Evolutionary conservation across 108 stramenopile genomes (phyloP).

Genomic region (Fragilaria crotonensis): DNA sequence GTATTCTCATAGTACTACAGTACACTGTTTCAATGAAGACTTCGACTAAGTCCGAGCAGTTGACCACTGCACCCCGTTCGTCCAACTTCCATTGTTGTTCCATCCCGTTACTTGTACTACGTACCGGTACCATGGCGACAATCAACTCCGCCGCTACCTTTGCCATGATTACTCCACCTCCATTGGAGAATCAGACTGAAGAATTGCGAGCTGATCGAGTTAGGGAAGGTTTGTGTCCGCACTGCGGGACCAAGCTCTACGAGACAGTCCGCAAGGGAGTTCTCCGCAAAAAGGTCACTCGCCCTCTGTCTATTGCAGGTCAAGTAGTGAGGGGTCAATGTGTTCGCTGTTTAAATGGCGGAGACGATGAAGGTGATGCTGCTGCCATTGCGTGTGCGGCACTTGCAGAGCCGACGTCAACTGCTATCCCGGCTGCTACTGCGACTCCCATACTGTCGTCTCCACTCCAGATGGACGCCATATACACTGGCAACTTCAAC

Average conservation of each 20-base stretch:
- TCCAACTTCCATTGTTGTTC: no score
- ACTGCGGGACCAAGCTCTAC: constrained; percentile 34
- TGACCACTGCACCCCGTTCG: no score
- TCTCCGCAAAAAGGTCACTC: constrained; percentile 5
- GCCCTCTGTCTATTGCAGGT: constrained; percentile 35
- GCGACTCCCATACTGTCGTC: background rate
- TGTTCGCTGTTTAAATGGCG: constrained; percentile 15
- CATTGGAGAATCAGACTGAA: background rate
- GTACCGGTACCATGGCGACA: no score
- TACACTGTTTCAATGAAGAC: no score
- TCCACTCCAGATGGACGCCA: constrained; percentile 5
- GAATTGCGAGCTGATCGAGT: constrained; percentile 7
- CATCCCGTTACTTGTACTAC: no score
- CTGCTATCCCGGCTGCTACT: background rate
- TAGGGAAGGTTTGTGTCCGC: constrained; percentile 26
- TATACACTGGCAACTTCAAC: constrained; percentile 48
- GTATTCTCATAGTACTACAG: no score
- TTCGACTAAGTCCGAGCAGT: no score
- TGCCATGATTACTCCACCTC: background rate
- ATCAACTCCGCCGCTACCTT: background rate
- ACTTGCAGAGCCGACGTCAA: constrained; percentile 1
- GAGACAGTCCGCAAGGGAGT: constrained; percentile 8
- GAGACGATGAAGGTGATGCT: constrained; percentile 8
- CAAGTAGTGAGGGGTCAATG: constrained; percentile 41
- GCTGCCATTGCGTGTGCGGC: constrained; percentile 11